Base-by-base conservation (phyloP, 768 basidiomycete species). In the Psilocybe cyanescens region DNA sequence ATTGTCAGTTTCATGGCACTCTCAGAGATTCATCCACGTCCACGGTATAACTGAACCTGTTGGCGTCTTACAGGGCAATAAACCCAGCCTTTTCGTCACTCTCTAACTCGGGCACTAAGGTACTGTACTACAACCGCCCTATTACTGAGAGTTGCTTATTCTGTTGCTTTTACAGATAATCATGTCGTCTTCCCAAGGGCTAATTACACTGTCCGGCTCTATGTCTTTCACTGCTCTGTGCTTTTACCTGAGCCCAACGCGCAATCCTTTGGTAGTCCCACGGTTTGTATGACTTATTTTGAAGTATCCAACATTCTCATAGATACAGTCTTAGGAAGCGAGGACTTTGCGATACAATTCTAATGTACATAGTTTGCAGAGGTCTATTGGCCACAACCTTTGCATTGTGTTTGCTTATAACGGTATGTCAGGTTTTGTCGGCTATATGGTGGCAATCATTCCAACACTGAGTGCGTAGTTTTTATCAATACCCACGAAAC, bases 401-500 rank as follows among this genome's bases (percentile, higher is more conserved):
- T 3, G 71, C 72, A 50, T 54, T 70, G 17, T 58, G 66, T 24
- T 70, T 60, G 53, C 60, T 70, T 31, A 31, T 67, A 12, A 52
- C 62, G 35, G 71, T 71, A 58, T 35, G 69, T 9, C 29, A 4
- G 11, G 31, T 37, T 30, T 28, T 45, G 14, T 28, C 47, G 41
- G 3, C 29, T 33, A 24, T 50, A n/a, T 6, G 11, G 37, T 54
- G 33, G 51, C 12, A 29, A 14, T 30, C 33, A 29, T 47, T 47
- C 0, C n/a, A 12, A 5, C 24, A 7, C 50, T 49, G 8, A 16
- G n/a, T 28, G 9, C 47, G n/a, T 49, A 74, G 72, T 72, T 71
- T 63, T 39, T 58, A 6, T 52, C 63, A 28, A 60, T 64, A 30
- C 70, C 72, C 1, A 53, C 59, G 14, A 69, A 59, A 33, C 52